Base-by-base conservation (phyloP, 176 grass and related monocot species). In the Bonia amplexicaulis region DNA sequence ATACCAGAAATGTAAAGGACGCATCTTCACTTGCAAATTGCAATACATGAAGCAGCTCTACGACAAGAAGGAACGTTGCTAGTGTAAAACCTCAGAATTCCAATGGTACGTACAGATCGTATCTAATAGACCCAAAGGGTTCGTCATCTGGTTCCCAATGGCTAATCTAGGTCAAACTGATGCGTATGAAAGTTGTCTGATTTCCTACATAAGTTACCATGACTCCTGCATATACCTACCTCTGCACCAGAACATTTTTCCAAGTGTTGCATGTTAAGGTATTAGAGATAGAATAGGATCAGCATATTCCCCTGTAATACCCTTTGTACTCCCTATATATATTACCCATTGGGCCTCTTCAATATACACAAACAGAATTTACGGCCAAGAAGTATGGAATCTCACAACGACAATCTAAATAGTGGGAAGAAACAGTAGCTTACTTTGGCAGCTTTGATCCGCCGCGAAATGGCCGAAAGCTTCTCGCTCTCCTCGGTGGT, bases 381-480 rank as follows among this genome's bases (percentile, higher is more conserved):
- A 53, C 70, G 52, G 19, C 4, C 70, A 52, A 19, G 1, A 22
- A 53, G 45, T 12, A 26, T 10, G 3, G 22, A 73, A 42, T 27
- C 66, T 73, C 20, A 27, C 31, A 12, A 39, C 37, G 39, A 55
- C 23, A 17, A 77, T 55, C 35, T 66, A 40, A 66, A 44, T 40
- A 45, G 1, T 42, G 7, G 5, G 35, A 66, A 13, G 12, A 51
- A 15, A 67, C 3, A 52, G 40, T 13, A 26, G 14, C 69, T 83
- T 68, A 93, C 94, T 74, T 91, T 96, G 72, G 91, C 91, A 23
- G 63, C 67, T 84, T 79, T 79, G 37, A 96, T 96, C 78, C 89
- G 81, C 64, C 44, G 63, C 63, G 87, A 96, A 71, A 96, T 96
- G 19, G 73, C 84, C 27, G 91, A 88, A 4, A 96, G 78, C 81